Evolutionary conservation across 495 filamentous ascomycete species (phyloP).

Genomic region (Aspergillus incahuasiensis): DNA sequence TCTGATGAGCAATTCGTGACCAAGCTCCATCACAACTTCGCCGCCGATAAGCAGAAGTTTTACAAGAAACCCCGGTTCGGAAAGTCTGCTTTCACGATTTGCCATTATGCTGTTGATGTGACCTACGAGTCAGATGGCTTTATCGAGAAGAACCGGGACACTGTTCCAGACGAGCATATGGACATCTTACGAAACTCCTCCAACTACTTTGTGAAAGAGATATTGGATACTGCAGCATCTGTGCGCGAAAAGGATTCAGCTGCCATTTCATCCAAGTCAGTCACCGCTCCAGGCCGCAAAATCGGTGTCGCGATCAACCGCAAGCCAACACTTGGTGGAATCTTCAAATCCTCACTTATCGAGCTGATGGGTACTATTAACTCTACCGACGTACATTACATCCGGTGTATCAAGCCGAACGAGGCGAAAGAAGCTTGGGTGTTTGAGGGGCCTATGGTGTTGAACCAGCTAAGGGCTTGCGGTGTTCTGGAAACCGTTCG

Average conservation of each 20-base stretch:
- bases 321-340: conserved; percentile 95
- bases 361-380: conserved; percentile 98
- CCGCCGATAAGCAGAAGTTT: conserved; percentile 86
- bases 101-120: conserved; percentile 97
- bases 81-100: conserved; percentile 96
- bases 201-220: conserved; percentile 79
- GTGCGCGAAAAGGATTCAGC: conserved; percentile 87
- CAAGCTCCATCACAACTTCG: conserved; percentile 94
- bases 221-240: conserved; percentile 77
- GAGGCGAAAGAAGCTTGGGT: conserved; percentile 97
- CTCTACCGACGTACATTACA: conserved; percentile 97
- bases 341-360: conserved; percentile 97
- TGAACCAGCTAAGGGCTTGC: conserved; percentile 94
- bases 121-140: conserved; percentile 99
- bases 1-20: conserved; percentile 97
- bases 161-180: conserved; percentile 97
- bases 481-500: conserved; percentile 98
- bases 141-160: conserved; percentile 99
- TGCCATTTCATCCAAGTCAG: conserved; percentile 64
- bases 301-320: conserved; percentile 88
- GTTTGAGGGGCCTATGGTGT: conserved; percentile 98
- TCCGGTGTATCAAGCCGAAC: conserved; percentile 98
- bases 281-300: conserved; percentile 65
- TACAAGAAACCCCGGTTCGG: conserved; percentile 98
- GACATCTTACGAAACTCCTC: conserved; percentile 80